A percentile compares a stretch with the other conserved stretches of the same genome.
These are phyloP conservation scores for Phialophora macrospora DNA, from an alignment of 2,329 filamentous ascomycete species.

Conservation along the genomic window DNA sequence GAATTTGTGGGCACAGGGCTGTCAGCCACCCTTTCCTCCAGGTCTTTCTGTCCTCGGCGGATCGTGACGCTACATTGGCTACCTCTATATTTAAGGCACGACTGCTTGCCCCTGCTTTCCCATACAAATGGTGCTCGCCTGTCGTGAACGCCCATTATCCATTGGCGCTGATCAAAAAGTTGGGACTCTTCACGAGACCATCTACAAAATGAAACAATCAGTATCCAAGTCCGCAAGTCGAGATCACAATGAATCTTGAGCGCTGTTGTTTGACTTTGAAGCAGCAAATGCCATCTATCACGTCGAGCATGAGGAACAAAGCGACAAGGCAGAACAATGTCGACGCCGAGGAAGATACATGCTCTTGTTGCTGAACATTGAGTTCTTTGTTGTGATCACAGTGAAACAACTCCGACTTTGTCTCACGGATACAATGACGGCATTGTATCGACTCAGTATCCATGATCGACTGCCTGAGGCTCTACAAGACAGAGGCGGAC, in stretches of 20 bases:
- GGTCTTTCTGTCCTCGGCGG: neutral
- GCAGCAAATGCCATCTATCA: neutral
- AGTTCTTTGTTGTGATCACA: constrained; percentile 3
- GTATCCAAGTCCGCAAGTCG: neutral
- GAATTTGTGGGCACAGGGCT: too few species aligned
- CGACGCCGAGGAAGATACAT: neutral
- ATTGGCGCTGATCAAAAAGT: too few species aligned
- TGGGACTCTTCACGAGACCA: neutral
- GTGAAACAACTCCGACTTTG: neutral
- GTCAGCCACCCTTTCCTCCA: neutral
- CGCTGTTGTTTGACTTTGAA: neutral
- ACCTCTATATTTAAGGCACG: neutral
- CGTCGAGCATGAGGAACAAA: neutral
- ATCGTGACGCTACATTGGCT: neutral
- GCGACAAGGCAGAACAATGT: neutral
- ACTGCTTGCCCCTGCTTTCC: neutral
- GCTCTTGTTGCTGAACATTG: neutral
- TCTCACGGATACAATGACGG: neutral
- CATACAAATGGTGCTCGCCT: neutral
- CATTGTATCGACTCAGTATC: neutral
- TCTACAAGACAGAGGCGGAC: neutral
- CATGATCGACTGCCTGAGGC: neutral
- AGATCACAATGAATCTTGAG: neutral
- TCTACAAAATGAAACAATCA: neutral
- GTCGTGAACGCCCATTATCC: neutral